Evolutionary conservation across 495 filamentous ascomycete genomes (phyloP).

Genomic region (Penicillium antarcticum): DNA sequence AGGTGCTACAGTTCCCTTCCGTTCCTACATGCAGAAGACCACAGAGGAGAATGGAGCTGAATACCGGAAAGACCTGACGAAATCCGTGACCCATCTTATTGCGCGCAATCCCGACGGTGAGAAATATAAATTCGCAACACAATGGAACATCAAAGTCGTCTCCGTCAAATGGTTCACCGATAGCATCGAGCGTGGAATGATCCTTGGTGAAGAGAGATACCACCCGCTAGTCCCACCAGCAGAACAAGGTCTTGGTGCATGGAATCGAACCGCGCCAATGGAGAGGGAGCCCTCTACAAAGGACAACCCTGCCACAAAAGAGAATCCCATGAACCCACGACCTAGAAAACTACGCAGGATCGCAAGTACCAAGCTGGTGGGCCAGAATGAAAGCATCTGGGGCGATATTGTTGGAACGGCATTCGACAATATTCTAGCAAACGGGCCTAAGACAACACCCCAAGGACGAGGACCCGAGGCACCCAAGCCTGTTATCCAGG

Average conservation of each 20-base stretch:
- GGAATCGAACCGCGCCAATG: conserved; percentile 51
- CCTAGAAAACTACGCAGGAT: conserved; percentile 72
- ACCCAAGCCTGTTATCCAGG: conserved; percentile 27
- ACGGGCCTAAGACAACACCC: conserved; percentile 28
- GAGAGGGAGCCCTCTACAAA: conserved; percentile 26
- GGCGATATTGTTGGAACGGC: conserved; percentile 71
- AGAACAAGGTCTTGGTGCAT: conserved; percentile 75
- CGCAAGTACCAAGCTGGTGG: conserved; percentile 72
- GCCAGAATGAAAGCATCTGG: conserved; percentile 82
- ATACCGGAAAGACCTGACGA: conserved; percentile 84
- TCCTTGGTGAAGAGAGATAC: conserved; percentile 79
- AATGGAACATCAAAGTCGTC: conserved; percentile 76
- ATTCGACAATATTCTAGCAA: conserved; percentile 25
- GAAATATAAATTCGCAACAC: conserved; percentile 81
- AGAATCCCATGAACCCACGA: conserved; percentile 30
- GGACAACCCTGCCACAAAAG: conserved; percentile 3
- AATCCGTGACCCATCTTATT: conserved; percentile 78
- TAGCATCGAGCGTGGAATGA: conserved; percentile 88
- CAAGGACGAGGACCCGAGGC: conserved; percentile 28
- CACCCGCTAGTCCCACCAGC: conserved; percentile 65
- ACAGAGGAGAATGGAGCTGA: conserved; percentile 67
- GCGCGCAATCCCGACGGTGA: conserved; percentile 73
- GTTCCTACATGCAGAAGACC: conserved; percentile 62
- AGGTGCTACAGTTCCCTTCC: conserved; percentile 52
- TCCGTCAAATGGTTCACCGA: conserved; percentile 81